Conservation (phyloP, 2,329 filamentous ascomycete species). For the Fusarium siculi region DNA sequence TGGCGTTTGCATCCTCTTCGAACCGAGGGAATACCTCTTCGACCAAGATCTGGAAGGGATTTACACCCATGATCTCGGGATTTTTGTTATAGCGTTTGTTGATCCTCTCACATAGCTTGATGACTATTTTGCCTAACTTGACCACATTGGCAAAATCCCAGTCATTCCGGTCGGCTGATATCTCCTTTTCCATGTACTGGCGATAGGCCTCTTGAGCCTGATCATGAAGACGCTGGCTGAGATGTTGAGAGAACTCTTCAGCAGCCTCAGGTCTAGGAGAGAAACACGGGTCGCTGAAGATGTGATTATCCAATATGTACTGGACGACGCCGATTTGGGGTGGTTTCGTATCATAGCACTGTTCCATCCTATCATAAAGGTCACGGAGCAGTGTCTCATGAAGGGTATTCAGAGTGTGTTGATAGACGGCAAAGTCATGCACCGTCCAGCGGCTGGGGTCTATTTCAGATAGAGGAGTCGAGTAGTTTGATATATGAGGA, state of each 20-base stretch:
- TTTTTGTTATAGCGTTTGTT: conserved; percentile 92
- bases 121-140: conserved; percentile 85
- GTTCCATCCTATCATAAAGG: conserved; percentile 86
- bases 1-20: conserved; percentile 86
- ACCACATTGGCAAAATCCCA: conserved; percentile 96
- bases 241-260: conserved; percentile 75
- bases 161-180: conserved; percentile 81
- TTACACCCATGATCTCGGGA: conserved; percentile 83
- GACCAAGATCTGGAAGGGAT: conserved; percentile 75
- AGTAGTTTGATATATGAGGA: conserved; percentile 64
- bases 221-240: conserved; percentile 77
- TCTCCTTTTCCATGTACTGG: conserved; percentile 79
- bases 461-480: conserved; percentile 63
- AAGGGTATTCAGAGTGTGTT: conserved; percentile 76
- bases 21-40: conserved; percentile 89
- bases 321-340: conserved; percentile 83
- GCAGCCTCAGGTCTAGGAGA: conserved; percentile 75
- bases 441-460: conserved; percentile 74
- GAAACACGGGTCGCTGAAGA: conserved; percentile 82
- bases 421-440: conserved; percentile 76
- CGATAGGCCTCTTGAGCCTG: conserved; percentile 85
- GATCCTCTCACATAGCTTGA: conserved; percentile 86
- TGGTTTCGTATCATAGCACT: conserved; percentile 89
- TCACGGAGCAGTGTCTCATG: conserved; percentile 88
- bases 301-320: conserved; percentile 82